These are phyloP conservation scores for Circinella minor DNA, from an alignment of 371 early-diverging fungal genomes.

Conservation along the genomic window DNA sequence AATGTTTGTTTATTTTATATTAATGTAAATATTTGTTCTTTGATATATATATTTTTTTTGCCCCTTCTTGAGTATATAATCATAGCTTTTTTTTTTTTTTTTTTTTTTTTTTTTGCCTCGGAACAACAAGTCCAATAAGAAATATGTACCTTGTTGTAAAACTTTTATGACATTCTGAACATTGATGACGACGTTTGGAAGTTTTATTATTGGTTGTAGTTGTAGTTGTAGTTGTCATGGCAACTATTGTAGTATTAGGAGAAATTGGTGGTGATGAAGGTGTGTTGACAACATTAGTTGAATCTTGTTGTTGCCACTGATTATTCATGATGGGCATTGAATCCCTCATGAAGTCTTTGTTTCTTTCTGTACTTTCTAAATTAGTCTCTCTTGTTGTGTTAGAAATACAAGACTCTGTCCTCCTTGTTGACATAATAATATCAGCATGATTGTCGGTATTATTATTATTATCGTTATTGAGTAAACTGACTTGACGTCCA, in stretches of 20 bases:
- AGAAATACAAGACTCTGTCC: no score
- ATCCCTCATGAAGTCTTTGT: not conserved
- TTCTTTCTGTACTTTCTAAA: not conserved
- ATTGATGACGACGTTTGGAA: conserved; percentile 46
- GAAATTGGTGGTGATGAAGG: not conserved
- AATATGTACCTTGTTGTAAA: conserved; percentile 50
- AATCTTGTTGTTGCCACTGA: conserved; percentile 2
- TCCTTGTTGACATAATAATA: not conserved
- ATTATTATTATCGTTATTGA: conserved; percentile 15
- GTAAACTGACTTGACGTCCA: conserved; percentile 30
- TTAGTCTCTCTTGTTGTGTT: no score
- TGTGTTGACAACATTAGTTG: not conserved
- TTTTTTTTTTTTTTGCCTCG: not conserved
- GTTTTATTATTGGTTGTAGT: not conserved
- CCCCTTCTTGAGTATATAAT: no score
- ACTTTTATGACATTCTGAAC: conserved; percentile 48
- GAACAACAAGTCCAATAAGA: not conserved
- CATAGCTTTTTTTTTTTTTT: not conserved
- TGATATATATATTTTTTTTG: no score
- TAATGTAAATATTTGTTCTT: not conserved
- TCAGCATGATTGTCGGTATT: no score
- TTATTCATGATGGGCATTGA: conserved; percentile 4
- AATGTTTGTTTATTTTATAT: not conserved
- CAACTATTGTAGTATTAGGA: no score
- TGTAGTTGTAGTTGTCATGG: not conserved